Evolutionary conservation across 768 basidiomycete species (phyloP), one percentile per base, ranked within the genome.

Genomic region (Psilocybe cubensis): DNA sequence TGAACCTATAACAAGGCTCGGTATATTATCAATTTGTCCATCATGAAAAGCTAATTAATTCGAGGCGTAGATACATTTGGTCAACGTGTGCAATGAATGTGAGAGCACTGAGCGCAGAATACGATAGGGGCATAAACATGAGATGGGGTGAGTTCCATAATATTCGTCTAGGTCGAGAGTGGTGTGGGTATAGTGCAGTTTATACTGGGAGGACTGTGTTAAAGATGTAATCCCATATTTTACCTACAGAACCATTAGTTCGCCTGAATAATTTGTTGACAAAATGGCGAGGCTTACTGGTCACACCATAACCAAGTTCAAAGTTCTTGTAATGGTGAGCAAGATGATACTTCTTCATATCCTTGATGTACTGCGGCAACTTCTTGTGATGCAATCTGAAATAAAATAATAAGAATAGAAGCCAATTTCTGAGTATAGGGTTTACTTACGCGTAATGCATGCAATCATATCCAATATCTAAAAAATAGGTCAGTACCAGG

Each of bases 291-390:
- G 12, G 74, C 85, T 51, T 66, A 91, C 92, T 94, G 6, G 96
- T 98, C 10, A 98, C 96, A 28, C 96, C 96, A 68, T 96, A 98
- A 17, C 95, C 96, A 42, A 98, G 89, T 68, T 97, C 94, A 70
- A 94, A 96, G 78, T 97, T 96, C 76, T 97, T 97, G 80, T 96
- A 97, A 72, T 98, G 96, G 68, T 98, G 96, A 6, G 94, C 95
- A 61, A 99, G 83, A 66, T 99, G 97, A 69, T 98, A 98, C 70
- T 92, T 92, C 80, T 99, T 99, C 91, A 92, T 90, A 69, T 94
- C 89, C 56, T 81, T 82, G 75, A 98, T 71, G 75, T 98, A 97
- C 31, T 86, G 77, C 2, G 94, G 94, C 21, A 96, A 84, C 63
- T 79, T 85, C 2, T 91, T 89, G 75, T 97, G 94, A 70, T 96